Base-by-base conservation (phyloP, 495 filamentous ascomycete genomes). In the Hypoxylon subgilvum region DNA sequence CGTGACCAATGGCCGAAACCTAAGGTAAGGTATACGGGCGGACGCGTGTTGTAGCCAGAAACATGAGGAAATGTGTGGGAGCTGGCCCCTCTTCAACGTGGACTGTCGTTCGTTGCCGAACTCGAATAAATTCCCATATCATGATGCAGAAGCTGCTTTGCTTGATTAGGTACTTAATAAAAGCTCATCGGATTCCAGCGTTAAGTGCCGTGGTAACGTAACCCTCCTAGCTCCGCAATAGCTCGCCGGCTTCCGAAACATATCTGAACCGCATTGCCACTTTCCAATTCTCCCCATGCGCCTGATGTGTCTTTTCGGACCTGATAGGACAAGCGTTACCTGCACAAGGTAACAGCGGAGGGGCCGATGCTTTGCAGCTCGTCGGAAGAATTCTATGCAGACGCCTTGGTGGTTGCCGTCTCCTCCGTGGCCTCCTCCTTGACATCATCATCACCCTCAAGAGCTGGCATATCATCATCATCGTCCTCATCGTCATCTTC, bases 401-500 rank as follows among this genome's bases (percentile, higher is more conserved):
- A 58, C 19, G 76, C 70, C 58, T 75, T 72, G 66, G 68, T 75
- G 66, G 50, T 60, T 19, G 66, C 67, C 66, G 53, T 62, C 19
- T 67, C 67, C 16, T 63, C 4, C 23, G 23, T 72, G 34, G 1
- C 14, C 55, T 72, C 78, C 9, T 87, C 78, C 58, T 80, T 82
- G 44, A 77, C 78, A 42, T 80, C 70, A 4, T 76, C 72, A 13
- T 67, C 63, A 36, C 79, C 72, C 72, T 79, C 74, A n/a, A 72
- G 63, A 41, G 63, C 55, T n/a, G 64, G 70, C 63, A 72, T 70
- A 22, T 73, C 74, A 25, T 76, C 77, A 39, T 79, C 74, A 3
- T 69, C 70, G 38, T 67, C 55, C 0, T 72, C 84, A 13, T 82
- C 80, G 1, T 87, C 86, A 0, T 86, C 86, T 1, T 82, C 86